Evolutionary conservation across 2,329 filamentous ascomycete species (phyloP).

Genomic region (Verticillium zaregamsianum): DNA sequence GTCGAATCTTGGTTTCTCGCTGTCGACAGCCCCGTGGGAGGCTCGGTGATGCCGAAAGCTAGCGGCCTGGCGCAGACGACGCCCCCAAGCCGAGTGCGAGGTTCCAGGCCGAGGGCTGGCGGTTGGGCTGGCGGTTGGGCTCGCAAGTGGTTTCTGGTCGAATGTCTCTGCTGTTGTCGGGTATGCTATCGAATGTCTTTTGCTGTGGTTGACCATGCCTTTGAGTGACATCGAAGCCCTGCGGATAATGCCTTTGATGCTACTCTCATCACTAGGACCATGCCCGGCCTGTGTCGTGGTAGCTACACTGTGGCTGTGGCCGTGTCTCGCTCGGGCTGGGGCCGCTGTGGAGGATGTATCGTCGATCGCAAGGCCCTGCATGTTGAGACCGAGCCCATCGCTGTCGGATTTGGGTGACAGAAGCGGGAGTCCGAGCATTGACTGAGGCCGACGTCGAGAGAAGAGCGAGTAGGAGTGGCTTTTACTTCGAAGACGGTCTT

Average conservation of each 20-base stretch:
- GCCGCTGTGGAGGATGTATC: background rate
- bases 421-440: slow-evolving; percentile 4
- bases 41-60: slow-evolving; percentile 45
- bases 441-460: slow-evolving; percentile 25
- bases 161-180: slow-evolving; percentile 18
- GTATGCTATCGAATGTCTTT: slow-evolving; percentile 38
- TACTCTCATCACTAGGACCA: slow-evolving; percentile 19
- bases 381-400: slow-evolving; percentile 4
- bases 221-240: slow-evolving; percentile 52
- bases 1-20: slow-evolving; percentile 16
- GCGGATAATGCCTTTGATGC: slow-evolving; percentile 48
- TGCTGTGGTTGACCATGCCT: slow-evolving; percentile 39
- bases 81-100: slow-evolving; percentile 43
- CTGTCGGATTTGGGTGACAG: slow-evolving; percentile 16
- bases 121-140: slow-evolving; percentile 12
- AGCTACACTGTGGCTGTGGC: slow-evolving; percentile 13
- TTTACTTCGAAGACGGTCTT: slow-evolving; percentile 41
- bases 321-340: slow-evolving; percentile 14
- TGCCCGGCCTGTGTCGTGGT: slow-evolving; percentile 17
- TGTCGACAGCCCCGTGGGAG: slow-evolving; percentile 28
- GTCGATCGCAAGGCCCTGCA: slow-evolving; percentile 28
- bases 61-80: slow-evolving; percentile 46
- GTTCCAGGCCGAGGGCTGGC: slow-evolving; percentile 28
- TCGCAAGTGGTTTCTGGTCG: slow-evolving; percentile 14
- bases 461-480: slow-evolving; percentile 37